phyloP scores from a whole-genome alignment of 1,284 basidiomycete species.

The Dichomitus squalens region DNA sequence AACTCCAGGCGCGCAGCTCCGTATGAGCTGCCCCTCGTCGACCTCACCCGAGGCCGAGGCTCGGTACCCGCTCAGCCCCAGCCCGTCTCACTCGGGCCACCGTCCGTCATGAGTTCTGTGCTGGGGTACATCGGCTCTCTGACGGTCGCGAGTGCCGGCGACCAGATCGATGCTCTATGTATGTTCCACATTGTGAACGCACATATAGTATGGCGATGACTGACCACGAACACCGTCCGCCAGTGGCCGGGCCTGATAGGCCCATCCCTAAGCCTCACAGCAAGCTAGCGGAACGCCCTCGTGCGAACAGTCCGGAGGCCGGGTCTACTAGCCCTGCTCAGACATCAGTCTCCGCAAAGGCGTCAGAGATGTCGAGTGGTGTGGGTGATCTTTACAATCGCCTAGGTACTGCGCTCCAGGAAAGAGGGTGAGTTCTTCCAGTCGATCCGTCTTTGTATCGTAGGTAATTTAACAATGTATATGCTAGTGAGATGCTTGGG shows the following conservation, averaged over 20 bases:
- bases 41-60: slow-evolving; percentile 45
- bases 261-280: slow-evolving; percentile 38
- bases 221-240: slow-evolving; percentile 1
- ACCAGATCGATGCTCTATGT: slow-evolving; percentile 62
- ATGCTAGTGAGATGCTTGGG: slow-evolving; percentile 54
- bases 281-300: slow-evolving; percentile 10
- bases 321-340: slow-evolving; percentile 12
- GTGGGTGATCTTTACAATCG: slow-evolving; percentile 48
- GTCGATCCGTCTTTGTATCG: not conserved
- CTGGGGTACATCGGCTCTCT: slow-evolving; percentile 34
- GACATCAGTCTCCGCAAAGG: slow-evolving; percentile 22
- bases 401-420: slow-evolving; percentile 56
- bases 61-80: slow-evolving; percentile 56
- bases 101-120: slow-evolving; percentile 57
- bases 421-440: slow-evolving; percentile 56
- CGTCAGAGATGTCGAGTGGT: slow-evolving; percentile 34
- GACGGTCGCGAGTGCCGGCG: slow-evolving; percentile 45
- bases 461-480: not conserved
- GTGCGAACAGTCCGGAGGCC: slow-evolving; percentile 1
- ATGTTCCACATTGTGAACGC: slow-evolving; percentile 33
- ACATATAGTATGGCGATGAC: not conserved
- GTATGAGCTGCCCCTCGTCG: slow-evolving; percentile 51
- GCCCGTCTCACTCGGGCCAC: slow-evolving; percentile 58
- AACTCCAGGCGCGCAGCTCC: slow-evolving; percentile 46
- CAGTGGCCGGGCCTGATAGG: slow-evolving; percentile 67